These are phyloP conservation scores for Cyberlindnera nakhonratchasimensis DNA, from an alignment of 805 yeast species.

Conservation along the genomic window DNA sequence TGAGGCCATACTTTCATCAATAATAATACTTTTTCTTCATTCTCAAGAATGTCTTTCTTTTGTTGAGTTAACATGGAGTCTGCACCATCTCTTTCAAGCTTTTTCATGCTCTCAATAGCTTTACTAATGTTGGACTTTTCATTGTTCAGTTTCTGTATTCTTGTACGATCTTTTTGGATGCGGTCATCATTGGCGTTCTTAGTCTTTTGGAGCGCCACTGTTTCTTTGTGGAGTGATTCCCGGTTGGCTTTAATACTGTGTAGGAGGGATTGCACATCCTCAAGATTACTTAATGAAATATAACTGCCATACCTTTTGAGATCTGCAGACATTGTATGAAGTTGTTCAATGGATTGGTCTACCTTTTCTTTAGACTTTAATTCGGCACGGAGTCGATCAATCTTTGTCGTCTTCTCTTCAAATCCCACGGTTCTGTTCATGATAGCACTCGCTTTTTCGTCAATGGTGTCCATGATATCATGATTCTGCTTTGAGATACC, in stretches of 20 bases:
- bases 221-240: neutral
- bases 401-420: neutral
- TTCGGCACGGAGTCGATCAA: neutral
- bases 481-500: neutral
- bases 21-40: slow-evolving; percentile 15
- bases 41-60: slow-evolving; percentile 6
- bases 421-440: neutral
- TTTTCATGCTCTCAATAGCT: slow-evolving; percentile 9
- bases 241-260: neutral
- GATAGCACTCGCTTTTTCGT: neutral
- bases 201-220: neutral
- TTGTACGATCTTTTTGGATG: slow-evolving; percentile 1
- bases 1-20: slow-evolving; percentile 14
- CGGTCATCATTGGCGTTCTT: slow-evolving; percentile 1
- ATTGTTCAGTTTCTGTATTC: slow-evolving; percentile 1
- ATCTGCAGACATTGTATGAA: neutral
- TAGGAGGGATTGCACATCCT: neutral
- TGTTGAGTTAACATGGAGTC: slow-evolving; percentile 8
- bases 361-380: neutral
- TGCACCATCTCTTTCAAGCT: slow-evolving; percentile 6
- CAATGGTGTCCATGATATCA: neutral
- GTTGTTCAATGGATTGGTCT: neutral
- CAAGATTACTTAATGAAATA: neutral
- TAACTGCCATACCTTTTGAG: neutral
- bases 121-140: slow-evolving; percentile 1